Percentiles rank a stretch among this genome's conserved stretches.
Conservation (phyloP, 352 stramenopile genomes). For the Pythium biforme region DNA sequence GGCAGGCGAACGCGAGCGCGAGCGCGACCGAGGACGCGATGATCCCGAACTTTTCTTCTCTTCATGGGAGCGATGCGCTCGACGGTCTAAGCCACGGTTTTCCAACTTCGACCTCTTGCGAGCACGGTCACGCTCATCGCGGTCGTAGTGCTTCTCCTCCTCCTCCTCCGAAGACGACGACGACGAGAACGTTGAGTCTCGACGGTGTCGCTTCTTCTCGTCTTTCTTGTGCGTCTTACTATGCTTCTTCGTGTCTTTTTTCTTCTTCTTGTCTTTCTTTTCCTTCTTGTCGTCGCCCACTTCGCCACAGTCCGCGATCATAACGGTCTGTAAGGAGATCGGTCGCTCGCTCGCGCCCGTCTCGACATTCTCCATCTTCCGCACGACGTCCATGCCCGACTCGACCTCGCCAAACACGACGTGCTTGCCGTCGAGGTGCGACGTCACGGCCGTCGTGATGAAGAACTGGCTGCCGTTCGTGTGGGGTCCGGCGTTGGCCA, state of each 20-base stretch:
- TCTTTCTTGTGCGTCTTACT: slow-evolving; percentile 29
- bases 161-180: slow-evolving; percentile 21
- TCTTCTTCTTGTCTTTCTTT: slow-evolving; percentile 26
- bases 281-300: slow-evolving; percentile 33
- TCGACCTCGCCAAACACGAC: slow-evolving; percentile 98
- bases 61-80: not conserved
- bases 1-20: slow-evolving; percentile 1
- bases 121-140: slow-evolving; percentile 7
- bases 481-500: slow-evolving; percentile 90
- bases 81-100: not conserved
- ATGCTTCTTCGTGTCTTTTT: slow-evolving; percentile 36
- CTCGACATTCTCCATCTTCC: slow-evolving; percentile 91
- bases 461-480: slow-evolving; percentile 87
- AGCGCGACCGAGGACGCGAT: slow-evolving; percentile 8
- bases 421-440: slow-evolving; percentile 98
- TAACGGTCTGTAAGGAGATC: slow-evolving; percentile 76
- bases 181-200: slow-evolving; percentile 5
- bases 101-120: not conserved
- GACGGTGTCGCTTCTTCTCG: slow-evolving; percentile 15
- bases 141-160: not conserved
- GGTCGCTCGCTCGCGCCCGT: slow-evolving; percentile 81
- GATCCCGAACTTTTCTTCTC: slow-evolving; percentile 4
- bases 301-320: slow-evolving; percentile 95
- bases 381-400: slow-evolving; percentile 64
- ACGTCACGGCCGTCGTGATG: slow-evolving; percentile 84